These are phyloP conservation scores for Raphidocelis subcapitata DNA, from an alignment of 139 green algal genomes.

Conservation along the genomic window DNA sequence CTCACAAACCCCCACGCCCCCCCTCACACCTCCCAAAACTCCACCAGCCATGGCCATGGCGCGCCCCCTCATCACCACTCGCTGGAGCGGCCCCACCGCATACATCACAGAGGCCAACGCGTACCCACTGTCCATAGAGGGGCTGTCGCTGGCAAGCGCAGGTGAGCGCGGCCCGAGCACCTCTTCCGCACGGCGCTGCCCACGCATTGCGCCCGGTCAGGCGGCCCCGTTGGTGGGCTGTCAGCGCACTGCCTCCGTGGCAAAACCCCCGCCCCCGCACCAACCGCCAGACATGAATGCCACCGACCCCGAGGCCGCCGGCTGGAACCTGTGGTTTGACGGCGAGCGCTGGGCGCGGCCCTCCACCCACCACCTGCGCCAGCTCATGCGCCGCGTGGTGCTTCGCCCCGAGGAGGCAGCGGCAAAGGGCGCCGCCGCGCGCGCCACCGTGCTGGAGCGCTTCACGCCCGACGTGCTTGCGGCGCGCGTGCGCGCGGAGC, in stretches of 20 bases:
- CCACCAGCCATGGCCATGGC: slow-evolving; percentile 67
- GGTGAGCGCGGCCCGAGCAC: neutral
- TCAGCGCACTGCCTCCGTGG: neutral
- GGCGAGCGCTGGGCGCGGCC: slow-evolving; percentile 51
- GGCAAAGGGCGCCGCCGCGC: slow-evolving; percentile 27
- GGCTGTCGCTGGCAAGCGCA: slow-evolving; percentile 10
- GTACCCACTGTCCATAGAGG: slow-evolving; percentile 43
- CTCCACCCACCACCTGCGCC: slow-evolving; percentile 34
- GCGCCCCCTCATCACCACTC: slow-evolving; percentile 49
- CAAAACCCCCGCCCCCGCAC: neutral
- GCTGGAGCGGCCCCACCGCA: slow-evolving; percentile 53
- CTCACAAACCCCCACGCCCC: too few species aligned
- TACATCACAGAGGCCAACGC: slow-evolving; percentile 45
- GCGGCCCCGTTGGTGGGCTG: too few species aligned
- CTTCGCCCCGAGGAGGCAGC: slow-evolving; percentile 30
- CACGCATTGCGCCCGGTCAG: too few species aligned
- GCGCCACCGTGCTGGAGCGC: slow-evolving; percentile 31
- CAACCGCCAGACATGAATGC: slow-evolving; percentile 10
- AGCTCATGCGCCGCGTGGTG: slow-evolving; percentile 48
- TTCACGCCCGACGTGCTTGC: slow-evolving; percentile 44
- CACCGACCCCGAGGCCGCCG: neutral
- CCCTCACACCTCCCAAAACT: too few species aligned
- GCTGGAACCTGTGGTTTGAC: slow-evolving; percentile 12
- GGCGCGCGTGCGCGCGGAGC: slow-evolving; percentile 21
- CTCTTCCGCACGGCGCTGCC: too few species aligned